Percentiles rank a stretch among this genome's conserved stretches.
Conservation (phyloP, 768 basidiomycete genomes). For the Auricularia sp. region DNA sequence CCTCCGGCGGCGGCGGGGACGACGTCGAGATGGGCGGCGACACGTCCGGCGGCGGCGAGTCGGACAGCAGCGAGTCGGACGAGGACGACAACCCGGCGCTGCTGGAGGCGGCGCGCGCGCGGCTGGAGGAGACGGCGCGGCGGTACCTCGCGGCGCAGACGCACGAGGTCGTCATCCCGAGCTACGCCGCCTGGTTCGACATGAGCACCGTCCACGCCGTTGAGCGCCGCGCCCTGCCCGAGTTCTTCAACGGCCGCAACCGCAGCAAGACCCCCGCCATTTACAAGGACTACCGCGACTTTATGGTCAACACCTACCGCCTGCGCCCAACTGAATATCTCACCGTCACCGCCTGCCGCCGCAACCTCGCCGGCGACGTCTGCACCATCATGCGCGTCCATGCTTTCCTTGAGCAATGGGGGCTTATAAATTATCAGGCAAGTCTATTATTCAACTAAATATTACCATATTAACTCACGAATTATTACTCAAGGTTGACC, state of each 20-base stretch:
- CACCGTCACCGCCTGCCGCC: slow-evolving; percentile 91
- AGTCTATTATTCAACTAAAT: too few species aligned
- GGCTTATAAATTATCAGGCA: slow-evolving; percentile 96
- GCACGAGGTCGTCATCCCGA: slow-evolving; percentile 93
- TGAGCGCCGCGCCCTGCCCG: slow-evolving; percentile 85
- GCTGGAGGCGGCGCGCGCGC: slow-evolving; percentile 66
- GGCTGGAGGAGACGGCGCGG: slow-evolving; percentile 76
- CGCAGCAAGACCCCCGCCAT: slow-evolving; percentile 91
- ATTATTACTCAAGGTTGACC: slow-evolving; percentile 64
- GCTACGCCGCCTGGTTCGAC: slow-evolving; percentile 96
- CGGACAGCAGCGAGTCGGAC: slow-evolving; percentile 66
- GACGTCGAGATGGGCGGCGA: slow-evolving; percentile 24
- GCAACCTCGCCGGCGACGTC: slow-evolving; percentile 95
- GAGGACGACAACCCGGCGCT: slow-evolving; percentile 73
- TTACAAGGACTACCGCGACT: slow-evolving; percentile 99
- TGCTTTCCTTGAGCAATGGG: slow-evolving; percentile 98
- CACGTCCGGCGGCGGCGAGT: slow-evolving; percentile 30
- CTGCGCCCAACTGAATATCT: slow-evolving; percentile 90
- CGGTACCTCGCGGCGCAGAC: slow-evolving; percentile 96
- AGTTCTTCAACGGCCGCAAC: slow-evolving; percentile 96
- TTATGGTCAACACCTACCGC: slow-evolving; percentile 98
- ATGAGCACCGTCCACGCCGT: slow-evolving; percentile 89
- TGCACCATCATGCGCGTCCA: slow-evolving; percentile 99
- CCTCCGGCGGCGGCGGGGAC: slow-evolving; percentile 4
- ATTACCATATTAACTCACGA: too few species aligned